Percentiles rank a stretch among this genome's conserved stretches.
Evolutionary conservation across 140 eudicot genomes (phyloP).

Genomic region (Flaveria floridana): DNA sequence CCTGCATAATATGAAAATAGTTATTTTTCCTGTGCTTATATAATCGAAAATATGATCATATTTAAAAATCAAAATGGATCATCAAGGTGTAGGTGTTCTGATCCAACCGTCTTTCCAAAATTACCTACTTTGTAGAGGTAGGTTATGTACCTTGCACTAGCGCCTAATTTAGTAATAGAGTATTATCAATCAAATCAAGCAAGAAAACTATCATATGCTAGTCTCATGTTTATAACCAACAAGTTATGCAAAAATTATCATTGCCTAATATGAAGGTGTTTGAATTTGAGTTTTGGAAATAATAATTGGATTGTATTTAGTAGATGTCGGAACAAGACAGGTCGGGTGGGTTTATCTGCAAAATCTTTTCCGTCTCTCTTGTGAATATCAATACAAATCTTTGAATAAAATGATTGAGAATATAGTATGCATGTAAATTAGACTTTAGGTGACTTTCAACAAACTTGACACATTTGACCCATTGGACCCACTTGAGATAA

Average conservation of each 20-base stretch:
- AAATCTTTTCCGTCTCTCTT: background rate
- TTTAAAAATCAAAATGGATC: background rate
- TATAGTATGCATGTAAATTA: background rate
- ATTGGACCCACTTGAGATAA: background rate
- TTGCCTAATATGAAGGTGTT: background rate
- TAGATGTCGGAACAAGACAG: background rate
- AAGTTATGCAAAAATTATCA: background rate
- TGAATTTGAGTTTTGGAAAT: background rate
- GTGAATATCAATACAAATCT: background rate
- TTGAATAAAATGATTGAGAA: conserved; percentile 2
- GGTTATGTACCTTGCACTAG: background rate
- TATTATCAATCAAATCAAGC: background rate
- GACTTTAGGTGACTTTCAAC: conserved; percentile 10
- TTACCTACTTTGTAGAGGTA: background rate
- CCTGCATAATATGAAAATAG: conserved; percentile 58
- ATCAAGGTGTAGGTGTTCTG: background rate
- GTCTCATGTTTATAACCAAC: background rate
- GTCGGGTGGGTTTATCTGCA: background rate
- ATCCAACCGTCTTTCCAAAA: background rate
- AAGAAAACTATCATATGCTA: background rate
- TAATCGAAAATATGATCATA: background rate
- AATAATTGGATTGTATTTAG: background rate
- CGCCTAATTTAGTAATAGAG: background rate
- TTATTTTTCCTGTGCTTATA: conserved; percentile 9
- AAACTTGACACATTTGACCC: background rate